Evolutionary conservation across 768 basidiomycete genomes (phyloP).

Genomic region (Trametes punicea): DNA sequence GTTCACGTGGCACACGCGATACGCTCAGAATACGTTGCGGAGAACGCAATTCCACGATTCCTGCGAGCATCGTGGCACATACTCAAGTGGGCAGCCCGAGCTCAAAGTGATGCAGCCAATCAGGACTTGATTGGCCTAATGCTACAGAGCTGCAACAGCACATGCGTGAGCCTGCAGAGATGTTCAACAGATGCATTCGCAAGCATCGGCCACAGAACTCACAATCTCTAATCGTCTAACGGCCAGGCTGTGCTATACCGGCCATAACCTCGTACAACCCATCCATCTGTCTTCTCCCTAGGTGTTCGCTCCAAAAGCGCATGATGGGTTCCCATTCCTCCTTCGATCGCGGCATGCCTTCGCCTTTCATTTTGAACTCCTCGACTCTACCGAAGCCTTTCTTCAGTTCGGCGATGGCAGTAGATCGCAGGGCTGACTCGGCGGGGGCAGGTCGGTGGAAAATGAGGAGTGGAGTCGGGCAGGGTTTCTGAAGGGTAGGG

Average conservation of each 20-base stretch:
- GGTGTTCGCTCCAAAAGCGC: conserved; percentile 77
- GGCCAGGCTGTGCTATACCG: conserved; percentile 19
- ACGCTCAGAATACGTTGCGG: not conserved
- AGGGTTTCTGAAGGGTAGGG: conserved; percentile 53
- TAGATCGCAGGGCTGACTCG: conserved; percentile 41
- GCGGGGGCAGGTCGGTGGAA: conserved; percentile 52
- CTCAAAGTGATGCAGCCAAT: too few species aligned
- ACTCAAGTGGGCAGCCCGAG: too few species aligned
- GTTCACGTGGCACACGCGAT: not conserved
- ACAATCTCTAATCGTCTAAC: too few species aligned
- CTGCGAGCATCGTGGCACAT: too few species aligned
- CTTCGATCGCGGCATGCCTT: conserved; percentile 72
- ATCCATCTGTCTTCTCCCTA: conserved; percentile 52
- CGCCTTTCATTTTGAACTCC: conserved; percentile 47
- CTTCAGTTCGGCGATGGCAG: conserved; percentile 48
- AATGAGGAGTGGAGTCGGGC: conserved; percentile 61
- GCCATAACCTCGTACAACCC: conserved; percentile 70
- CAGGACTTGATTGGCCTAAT: too few species aligned
- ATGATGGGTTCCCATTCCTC: conserved; percentile 85
- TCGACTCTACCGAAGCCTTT: conserved; percentile 54
- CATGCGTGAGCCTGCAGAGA: too few species aligned
- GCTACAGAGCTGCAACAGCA: too few species aligned
- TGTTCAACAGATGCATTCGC: too few species aligned
- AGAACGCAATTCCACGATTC: too few species aligned
- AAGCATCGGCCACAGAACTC: too few species aligned